Evolutionary conservation across 2,329 filamentous ascomycete genomes (phyloP).

Genomic region (Colletotrichum salicis): DNA sequence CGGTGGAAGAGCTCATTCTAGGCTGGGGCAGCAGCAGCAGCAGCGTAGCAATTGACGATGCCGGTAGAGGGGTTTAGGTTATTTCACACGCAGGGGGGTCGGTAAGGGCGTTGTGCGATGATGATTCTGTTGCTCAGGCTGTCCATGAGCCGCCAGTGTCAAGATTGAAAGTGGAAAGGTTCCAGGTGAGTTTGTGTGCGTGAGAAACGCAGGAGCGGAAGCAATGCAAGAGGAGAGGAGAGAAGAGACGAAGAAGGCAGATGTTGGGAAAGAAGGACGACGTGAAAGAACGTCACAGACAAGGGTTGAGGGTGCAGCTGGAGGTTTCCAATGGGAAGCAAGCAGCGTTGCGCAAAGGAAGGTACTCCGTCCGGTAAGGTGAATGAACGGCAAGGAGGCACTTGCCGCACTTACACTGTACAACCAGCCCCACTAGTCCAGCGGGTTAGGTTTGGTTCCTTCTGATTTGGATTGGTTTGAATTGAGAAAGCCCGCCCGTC

Average conservation of each 20-base stretch:
- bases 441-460: slow-evolving; percentile 2
- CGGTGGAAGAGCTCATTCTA: slow-evolving; percentile 39
- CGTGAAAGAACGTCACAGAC: slow-evolving; percentile 29
- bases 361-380: background rate
- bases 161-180: background rate
- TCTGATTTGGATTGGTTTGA: background rate
- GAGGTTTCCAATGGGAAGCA: slow-evolving; percentile 22
- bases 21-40: background rate
- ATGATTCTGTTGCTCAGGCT: slow-evolving; percentile 28
- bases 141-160: slow-evolving; percentile 34
- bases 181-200: slow-evolving; percentile 1
- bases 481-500: slow-evolving; percentile 23
- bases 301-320: slow-evolving; percentile 14
- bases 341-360: background rate
- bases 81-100: slow-evolving; percentile 34
- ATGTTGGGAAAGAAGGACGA: slow-evolving; percentile 15
- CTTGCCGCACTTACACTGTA: background rate
- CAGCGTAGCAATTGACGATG: background rate
- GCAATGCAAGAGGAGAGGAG: background rate
- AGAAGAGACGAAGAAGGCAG: slow-evolving; percentile 5
- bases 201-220: background rate
- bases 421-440: slow-evolving; percentile 13
- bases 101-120: slow-evolving; percentile 32
- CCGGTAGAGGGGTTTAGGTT: slow-evolving; percentile 5
- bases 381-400: too few relatives aligned